Conservation (phyloP, 2,329 filamentous ascomycete genomes). For the Colletotrichum horii region DNA sequence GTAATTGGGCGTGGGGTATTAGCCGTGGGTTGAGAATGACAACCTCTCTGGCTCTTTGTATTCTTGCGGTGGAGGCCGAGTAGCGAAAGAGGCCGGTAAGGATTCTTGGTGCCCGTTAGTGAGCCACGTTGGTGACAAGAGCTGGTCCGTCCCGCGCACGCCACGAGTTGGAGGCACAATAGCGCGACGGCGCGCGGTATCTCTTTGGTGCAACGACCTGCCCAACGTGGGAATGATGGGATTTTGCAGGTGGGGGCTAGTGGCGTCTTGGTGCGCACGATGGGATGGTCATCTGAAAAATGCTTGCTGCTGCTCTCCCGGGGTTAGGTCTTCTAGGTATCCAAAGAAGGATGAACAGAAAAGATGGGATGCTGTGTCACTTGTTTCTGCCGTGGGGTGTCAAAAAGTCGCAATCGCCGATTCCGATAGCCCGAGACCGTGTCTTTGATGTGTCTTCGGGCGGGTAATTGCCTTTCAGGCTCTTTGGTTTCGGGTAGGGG, state of each 20-base stretch:
- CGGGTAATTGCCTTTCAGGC: not conserved
- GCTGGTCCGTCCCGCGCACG: not conserved
- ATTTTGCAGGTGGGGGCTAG: not conserved
- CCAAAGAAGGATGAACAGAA: not conserved
- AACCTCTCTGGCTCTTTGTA: not conserved
- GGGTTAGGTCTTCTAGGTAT: not conserved
- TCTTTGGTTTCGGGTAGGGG: not conserved
- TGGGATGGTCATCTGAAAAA: conserved; percentile 5
- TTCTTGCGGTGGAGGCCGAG: not conserved
- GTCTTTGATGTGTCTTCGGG: not conserved
- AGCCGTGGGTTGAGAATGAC: not conserved
- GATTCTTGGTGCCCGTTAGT: not conserved
- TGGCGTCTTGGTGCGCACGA: not conserved
- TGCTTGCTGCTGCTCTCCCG: not conserved
- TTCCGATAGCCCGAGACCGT: not conserved
- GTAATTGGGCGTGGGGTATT: not conserved
- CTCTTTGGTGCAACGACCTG: not conserved
- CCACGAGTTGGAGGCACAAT: not conserved
- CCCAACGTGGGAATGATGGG: conserved; percentile 1
- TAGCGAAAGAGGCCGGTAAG: not conserved
- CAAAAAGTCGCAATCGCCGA: not conserved
- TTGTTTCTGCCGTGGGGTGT: not conserved
- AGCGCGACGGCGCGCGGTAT: not conserved
- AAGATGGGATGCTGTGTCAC: not conserved
- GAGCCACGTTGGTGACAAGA: not conserved